Conservation (phyloP, 2,329 filamentous ascomycete genomes). For the Botrytis elliptica region DNA sequence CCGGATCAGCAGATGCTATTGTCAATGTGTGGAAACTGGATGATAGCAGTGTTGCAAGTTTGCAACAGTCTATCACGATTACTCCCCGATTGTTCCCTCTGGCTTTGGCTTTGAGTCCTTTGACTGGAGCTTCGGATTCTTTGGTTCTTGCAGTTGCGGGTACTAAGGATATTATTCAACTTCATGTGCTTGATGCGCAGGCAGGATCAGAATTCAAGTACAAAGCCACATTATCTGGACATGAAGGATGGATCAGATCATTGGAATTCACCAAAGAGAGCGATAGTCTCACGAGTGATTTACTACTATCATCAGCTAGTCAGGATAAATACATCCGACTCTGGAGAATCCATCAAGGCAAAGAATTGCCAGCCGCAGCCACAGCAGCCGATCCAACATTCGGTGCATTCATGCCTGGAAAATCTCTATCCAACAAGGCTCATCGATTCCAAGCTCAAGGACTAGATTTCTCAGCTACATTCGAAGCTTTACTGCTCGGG, state of each 20-base stretch:
- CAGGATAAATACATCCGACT: slow-evolving; percentile 97
- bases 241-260: slow-evolving; percentile 93
- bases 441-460: slow-evolving; percentile 66
- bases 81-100: slow-evolving; percentile 81
- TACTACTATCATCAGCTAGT: slow-evolving; percentile 87
- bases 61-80: slow-evolving; percentile 69
- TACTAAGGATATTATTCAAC: slow-evolving; percentile 77
- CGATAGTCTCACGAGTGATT: slow-evolving; percentile 55
- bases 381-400: slow-evolving; percentile 55
- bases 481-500: slow-evolving; percentile 88
- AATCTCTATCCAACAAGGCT: slow-evolving; percentile 83
- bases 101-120: slow-evolving; percentile 64
- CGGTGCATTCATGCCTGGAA: slow-evolving; percentile 61
- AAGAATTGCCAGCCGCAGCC: slow-evolving; percentile 58
- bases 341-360: slow-evolving; percentile 79
- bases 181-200: slow-evolving; percentile 61
- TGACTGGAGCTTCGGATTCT: slow-evolving; percentile 52
- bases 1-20: slow-evolving; percentile 78
- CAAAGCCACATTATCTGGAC: slow-evolving; percentile 77
- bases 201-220: slow-evolving; percentile 58
- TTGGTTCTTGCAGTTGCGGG: slow-evolving; percentile 80
- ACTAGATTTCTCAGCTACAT: slow-evolving; percentile 74
- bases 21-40: slow-evolving; percentile 67
- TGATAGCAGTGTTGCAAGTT: slow-evolving; percentile 45
- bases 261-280: slow-evolving; percentile 72